Base-by-base conservation (phyloP, 2,329 filamentous ascomycete species). In the Harringtonia aguacate region DNA sequence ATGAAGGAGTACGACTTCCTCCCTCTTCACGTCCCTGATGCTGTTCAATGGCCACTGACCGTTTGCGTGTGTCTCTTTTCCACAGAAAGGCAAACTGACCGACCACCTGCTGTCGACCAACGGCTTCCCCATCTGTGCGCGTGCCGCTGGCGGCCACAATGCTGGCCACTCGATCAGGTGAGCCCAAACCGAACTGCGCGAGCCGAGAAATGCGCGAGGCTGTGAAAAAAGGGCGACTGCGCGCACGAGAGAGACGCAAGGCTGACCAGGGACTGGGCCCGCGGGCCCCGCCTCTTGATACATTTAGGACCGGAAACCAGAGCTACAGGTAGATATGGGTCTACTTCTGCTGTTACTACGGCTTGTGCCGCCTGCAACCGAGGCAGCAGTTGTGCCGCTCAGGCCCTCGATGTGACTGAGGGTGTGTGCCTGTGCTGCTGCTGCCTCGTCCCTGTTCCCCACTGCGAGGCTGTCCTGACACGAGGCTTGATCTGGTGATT, bases 131-230 rank as follows among this genome's bases (percentile, higher is more conserved):
- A 61, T 79, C 52, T 78, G 73, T 63, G 75, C 73, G 53, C 67
- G 74, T 52, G 72, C 73, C 44, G 69, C 73, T 52, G 75, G 75
- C 44, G 76, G 76, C 41, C 76, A 79, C 61, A 79, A 79, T 61
- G 76, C 75, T 12, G 71, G 72, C 24, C 70, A 74, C 52, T 74
- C 70, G 28, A 52, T 52, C 49, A 44, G 38, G 50, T 52, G 46
- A 46, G 48, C 35, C n/a, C n/a, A n/a, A n/a, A n/a, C n/a, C n/a
- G 21, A 28, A 20, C 15, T 21, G 18, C 28, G 3, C n/a, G n/a
- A n/a, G n/a, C n/a, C n/a, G n/a, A n/a, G n/a, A n/a, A n/a, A n/a
- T n/a, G n/a, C n/a, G n/a, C n/a, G n/a, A n/a, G n/a, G n/a, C n/a
- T n/a, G n/a, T n/a, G n/a, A n/a, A n/a, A n/a, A n/a, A n/a, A n/a